Conservation (phyloP, 345 rosid species). For the Salix caprea region DNA sequence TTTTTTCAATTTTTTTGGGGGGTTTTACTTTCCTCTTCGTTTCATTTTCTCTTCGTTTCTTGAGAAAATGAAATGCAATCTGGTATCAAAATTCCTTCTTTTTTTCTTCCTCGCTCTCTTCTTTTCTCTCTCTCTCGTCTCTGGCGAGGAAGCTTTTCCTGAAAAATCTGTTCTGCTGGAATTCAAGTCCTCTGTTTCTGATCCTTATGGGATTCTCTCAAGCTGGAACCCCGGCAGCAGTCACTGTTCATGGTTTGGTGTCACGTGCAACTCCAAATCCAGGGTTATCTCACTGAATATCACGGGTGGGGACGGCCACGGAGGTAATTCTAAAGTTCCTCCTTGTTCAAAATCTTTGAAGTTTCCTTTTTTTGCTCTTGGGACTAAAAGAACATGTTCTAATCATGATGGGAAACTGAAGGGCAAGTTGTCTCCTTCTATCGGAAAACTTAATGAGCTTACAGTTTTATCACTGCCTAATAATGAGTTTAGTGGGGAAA, state of each 20-base stretch:
- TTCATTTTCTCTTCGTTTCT: not conserved
- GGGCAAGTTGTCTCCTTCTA: slow-evolving; percentile 29
- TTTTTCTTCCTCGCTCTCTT: slow-evolving; percentile 9
- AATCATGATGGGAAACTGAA: slow-evolving; percentile 15
- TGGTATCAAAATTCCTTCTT: not conserved
- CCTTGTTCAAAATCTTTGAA: slow-evolving; percentile 7
- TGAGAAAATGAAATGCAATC: slow-evolving; percentile 10
- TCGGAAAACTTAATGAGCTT: slow-evolving; percentile 27
- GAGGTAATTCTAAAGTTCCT: slow-evolving; percentile 17
- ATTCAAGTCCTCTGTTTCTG: slow-evolving; percentile 38
- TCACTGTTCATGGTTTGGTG: slow-evolving; percentile 51
- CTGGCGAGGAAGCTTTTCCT: slow-evolving; percentile 1
- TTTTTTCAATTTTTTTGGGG: not conserved
- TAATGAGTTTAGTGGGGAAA: slow-evolving; percentile 24
- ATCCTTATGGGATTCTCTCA: slow-evolving; percentile 42
- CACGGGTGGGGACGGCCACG: slow-evolving; percentile 22
- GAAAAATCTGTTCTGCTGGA: slow-evolving; percentile 27
- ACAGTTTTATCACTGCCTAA: slow-evolving; percentile 30
- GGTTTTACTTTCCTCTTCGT: not conserved
- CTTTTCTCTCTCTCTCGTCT: slow-evolving; percentile 13
- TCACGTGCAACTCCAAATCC: slow-evolving; percentile 38
- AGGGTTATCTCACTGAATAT: slow-evolving; percentile 35
- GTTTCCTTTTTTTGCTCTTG: slow-evolving; percentile 16
- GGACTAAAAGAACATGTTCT: slow-evolving; percentile 9
- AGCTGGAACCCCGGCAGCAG: slow-evolving; percentile 30